Conservation (phyloP, 495 filamentous ascomycete species). For the Platismatia glauca region DNA sequence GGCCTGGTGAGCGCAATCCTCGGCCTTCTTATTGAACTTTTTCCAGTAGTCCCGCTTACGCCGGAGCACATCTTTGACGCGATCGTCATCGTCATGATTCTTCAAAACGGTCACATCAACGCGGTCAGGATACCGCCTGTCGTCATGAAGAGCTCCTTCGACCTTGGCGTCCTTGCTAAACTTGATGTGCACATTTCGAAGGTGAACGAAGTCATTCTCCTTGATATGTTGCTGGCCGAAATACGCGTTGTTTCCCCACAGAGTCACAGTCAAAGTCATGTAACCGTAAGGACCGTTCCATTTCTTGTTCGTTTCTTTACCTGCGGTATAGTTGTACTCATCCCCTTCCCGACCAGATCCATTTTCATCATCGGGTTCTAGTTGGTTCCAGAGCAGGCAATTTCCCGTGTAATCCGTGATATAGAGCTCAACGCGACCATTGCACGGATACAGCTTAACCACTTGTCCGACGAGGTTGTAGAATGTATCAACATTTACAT, state of each 20-base stretch:
- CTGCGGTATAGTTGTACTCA: conserved; percentile 36
- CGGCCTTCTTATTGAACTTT: conserved; percentile 40
- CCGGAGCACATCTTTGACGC: conserved; percentile 50
- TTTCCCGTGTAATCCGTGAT: conserved; percentile 83
- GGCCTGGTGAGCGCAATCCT: conserved; percentile 27
- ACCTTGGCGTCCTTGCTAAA: conserved; percentile 43
- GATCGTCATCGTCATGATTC: conserved; percentile 38
- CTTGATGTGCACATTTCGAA: conserved; percentile 70
- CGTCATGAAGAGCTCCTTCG: conserved; percentile 65
- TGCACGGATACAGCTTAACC: conserved; percentile 50
- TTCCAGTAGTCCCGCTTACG: conserved; percentile 56
- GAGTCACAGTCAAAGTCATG: conserved; percentile 59
- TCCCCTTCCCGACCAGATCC: conserved; percentile 41
- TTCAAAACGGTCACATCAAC: conserved; percentile 45
- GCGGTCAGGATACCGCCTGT: conserved; percentile 42
- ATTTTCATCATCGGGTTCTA: conserved; percentile 31
- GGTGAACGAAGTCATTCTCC: conserved; percentile 48
- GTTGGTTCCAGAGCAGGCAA: conserved; percentile 48
- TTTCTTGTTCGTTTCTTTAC: conserved; percentile 24
- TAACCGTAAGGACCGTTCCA: conserved; percentile 78
- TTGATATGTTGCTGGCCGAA: conserved; percentile 48
- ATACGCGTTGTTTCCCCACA: conserved; percentile 60
- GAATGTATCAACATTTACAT: conserved; percentile 48
- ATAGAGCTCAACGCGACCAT: conserved; percentile 52
- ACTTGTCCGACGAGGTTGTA: conserved; percentile 72